Percentiles rank a stretch among this genome's conserved stretches.
Evolutionary conservation across 2,329 filamentous ascomycete genomes (phyloP).

Genomic region (Stagonosporopsis vannaccii): DNA sequence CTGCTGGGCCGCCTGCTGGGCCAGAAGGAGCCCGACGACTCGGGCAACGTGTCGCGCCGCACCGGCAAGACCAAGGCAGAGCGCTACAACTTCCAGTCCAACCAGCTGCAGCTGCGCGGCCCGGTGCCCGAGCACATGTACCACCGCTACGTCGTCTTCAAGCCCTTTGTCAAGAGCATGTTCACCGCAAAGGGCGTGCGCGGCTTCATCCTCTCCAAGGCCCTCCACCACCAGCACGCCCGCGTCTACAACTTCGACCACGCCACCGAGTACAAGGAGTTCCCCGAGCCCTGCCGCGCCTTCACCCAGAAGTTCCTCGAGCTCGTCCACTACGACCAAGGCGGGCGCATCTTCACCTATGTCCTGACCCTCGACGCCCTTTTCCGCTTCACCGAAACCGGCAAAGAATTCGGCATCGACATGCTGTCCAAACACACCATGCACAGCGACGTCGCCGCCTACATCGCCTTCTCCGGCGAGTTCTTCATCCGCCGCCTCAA

Average conservation of each 20-base stretch:
- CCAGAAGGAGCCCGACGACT: constrained; percentile 61
- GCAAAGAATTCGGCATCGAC: constrained; percentile 94
- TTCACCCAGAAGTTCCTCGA: constrained; percentile 83
- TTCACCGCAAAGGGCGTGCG: constrained; percentile 80
- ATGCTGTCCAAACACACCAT: constrained; percentile 94
- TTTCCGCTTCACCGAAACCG: constrained; percentile 92
- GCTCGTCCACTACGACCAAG: constrained; percentile 85
- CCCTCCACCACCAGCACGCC: constrained; percentile 87
- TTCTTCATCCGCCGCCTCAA: constrained; percentile 83
- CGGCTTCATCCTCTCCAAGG: constrained; percentile 81
- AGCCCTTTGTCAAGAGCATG: constrained; percentile 87
- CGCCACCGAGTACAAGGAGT: constrained; percentile 74
- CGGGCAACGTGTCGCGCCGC: constrained; percentile 38
- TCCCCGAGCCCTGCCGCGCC: constrained; percentile 70
- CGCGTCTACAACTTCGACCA: constrained; percentile 89
- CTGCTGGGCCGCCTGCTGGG: constrained; percentile 84
- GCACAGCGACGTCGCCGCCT: constrained; percentile 91
- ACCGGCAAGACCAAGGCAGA: constrained; percentile 61
- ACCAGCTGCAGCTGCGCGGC: constrained; percentile 85
- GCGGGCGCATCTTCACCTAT: constrained; percentile 88
- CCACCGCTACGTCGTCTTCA: constrained; percentile 93
- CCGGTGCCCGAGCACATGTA: constrained; percentile 83
- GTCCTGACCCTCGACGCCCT: constrained; percentile 86
- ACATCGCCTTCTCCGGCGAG: constrained; percentile 91
- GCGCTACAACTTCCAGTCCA: constrained; percentile 91